phyloP scores from a whole-genome alignment of 1,284 basidiomycete species.

The Leccinum ponderosum region DNA sequence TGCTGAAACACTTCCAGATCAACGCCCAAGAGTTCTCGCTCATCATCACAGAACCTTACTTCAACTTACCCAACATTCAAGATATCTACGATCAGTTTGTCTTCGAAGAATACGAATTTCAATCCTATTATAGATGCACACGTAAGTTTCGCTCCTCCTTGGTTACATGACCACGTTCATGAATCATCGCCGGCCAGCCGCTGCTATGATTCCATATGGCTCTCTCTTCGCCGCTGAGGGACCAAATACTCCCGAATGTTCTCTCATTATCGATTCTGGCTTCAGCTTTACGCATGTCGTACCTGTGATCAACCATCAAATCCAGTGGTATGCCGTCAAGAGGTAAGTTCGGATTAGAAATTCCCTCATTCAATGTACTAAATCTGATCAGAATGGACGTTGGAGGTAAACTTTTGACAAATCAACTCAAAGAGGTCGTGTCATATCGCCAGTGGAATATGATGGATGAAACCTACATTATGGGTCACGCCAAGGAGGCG shows the following conservation, averaged over 20 bases:
- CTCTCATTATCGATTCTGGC: constrained; percentile 84
- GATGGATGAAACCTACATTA: constrained; percentile 94
- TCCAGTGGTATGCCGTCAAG: constrained; percentile 80
- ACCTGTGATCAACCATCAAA: constrained; percentile 75
- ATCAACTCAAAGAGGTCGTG: constrained; percentile 90
- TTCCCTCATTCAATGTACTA: constrained; percentile 20
- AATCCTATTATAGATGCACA: constrained; percentile 77
- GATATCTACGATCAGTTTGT: constrained; percentile 92
- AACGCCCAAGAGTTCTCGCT: constrained; percentile 72
- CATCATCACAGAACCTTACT: constrained; percentile 90
- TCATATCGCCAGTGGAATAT: constrained; percentile 98
- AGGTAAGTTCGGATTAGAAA: constrained; percentile 48
- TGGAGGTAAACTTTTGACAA: constrained; percentile 92
- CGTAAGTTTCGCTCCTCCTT: constrained; percentile 52
- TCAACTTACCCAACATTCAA: constrained; percentile 90
- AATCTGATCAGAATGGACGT: constrained; percentile 74
- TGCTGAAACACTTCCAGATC: constrained; percentile 48
- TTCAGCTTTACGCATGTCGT: constrained; percentile 93
- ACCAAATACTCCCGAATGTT: constrained; percentile 68
- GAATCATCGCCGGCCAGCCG: constrained; percentile 51
- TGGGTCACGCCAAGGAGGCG: constrained; percentile 87
- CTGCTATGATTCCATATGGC: constrained; percentile 75
- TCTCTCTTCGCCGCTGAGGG: constrained; percentile 51
- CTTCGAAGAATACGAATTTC: constrained; percentile 95
- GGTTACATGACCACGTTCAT: constrained; percentile 21